Conservation (phyloP, 768 basidiomycete species). For the Leccinellum albellum region DNA sequence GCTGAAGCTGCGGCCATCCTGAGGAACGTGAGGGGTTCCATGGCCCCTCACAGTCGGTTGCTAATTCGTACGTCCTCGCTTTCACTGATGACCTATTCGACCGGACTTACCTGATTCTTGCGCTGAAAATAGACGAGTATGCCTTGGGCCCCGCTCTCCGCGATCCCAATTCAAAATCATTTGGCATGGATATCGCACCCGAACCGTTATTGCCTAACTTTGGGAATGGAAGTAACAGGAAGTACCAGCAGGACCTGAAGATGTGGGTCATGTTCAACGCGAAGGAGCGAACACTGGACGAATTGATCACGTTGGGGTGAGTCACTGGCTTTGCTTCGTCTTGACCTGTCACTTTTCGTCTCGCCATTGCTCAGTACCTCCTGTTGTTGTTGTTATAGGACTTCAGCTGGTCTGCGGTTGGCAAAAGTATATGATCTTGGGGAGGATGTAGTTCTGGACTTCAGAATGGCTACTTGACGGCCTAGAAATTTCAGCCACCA, state of each 20-base stretch:
- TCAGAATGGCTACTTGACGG: constrained; percentile 6
- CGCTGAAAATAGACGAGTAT: constrained; percentile 18
- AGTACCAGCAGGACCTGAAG: constrained; percentile 43
- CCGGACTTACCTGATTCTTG: not conserved
- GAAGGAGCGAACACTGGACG: constrained; percentile 40
- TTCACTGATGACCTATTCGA: not conserved
- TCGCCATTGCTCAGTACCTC: not conserved
- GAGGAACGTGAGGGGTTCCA: constrained; percentile 25
- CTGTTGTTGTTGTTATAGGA: constrained; percentile 4
- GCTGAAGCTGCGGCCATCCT: constrained; percentile 31
- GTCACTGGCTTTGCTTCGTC: not conserved
- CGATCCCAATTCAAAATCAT: constrained; percentile 3
- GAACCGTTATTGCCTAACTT: constrained; percentile 47
- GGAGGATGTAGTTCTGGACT: not conserved
- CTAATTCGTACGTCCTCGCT: constrained; percentile 29
- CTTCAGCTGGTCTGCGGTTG: constrained; percentile 16
- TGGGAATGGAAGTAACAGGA: constrained; percentile 37
- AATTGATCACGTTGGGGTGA: constrained; percentile 36
- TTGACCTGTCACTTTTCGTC: too few relatives aligned
- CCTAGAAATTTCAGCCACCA: not conserved
- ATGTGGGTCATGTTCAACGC: constrained; percentile 44
- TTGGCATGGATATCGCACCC: constrained; percentile 32
- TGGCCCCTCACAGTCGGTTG: constrained; percentile 29
- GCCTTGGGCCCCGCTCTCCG: constrained; percentile 11
- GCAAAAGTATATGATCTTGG: constrained; percentile 15